phyloP scores from a whole-genome alignment of 768 basidiomycete genomes.

The Boletus insuetus region DNA sequence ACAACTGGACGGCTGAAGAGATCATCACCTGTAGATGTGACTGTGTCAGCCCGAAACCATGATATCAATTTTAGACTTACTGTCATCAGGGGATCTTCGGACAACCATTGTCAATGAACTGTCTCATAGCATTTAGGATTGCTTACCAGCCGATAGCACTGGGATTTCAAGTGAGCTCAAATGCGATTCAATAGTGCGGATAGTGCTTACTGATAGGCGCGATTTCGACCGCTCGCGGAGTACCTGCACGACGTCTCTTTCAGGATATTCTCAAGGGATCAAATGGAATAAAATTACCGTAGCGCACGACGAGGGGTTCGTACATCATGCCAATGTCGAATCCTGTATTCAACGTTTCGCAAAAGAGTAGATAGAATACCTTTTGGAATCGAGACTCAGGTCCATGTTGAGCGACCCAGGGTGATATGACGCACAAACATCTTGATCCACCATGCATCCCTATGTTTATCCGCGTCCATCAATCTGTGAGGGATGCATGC shows the following conservation, averaged over 20 bases:
- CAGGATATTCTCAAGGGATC: background rate
- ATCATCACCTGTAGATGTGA: constrained; percentile 39
- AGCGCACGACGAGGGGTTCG: constrained; percentile 44
- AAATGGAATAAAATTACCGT: constrained; percentile 31
- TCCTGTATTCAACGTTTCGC: constrained; percentile 47
- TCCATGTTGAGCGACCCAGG: too few species aligned
- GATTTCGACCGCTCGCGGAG: background rate
- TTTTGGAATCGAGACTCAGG: constrained; percentile 14
- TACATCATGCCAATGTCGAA: constrained; percentile 50
- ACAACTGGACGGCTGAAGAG: constrained; percentile 43
- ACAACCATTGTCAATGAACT: background rate
- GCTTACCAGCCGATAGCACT: constrained; percentile 19
- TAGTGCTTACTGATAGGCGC: constrained; percentile 5
- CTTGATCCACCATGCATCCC: constrained; percentile 51
- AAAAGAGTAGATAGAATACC: constrained; percentile 43
- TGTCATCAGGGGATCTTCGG: constrained; percentile 45
- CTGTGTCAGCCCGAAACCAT: background rate
- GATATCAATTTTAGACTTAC: constrained; percentile 20
- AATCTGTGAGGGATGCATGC: background rate
- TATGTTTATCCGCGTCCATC: constrained; percentile 12
- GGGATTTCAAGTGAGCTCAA: constrained; percentile 5
- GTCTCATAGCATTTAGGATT: background rate
- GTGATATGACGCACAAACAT: constrained; percentile 35
- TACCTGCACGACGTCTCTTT: constrained; percentile 30
- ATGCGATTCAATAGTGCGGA: constrained; percentile 11